Percentiles rank a stretch among this genome's conserved stretches.
These are phyloP conservation scores for Funneliformis caledonium DNA, from an alignment of 371 early-diverging fungal genomes.

Conservation along the genomic window DNA sequence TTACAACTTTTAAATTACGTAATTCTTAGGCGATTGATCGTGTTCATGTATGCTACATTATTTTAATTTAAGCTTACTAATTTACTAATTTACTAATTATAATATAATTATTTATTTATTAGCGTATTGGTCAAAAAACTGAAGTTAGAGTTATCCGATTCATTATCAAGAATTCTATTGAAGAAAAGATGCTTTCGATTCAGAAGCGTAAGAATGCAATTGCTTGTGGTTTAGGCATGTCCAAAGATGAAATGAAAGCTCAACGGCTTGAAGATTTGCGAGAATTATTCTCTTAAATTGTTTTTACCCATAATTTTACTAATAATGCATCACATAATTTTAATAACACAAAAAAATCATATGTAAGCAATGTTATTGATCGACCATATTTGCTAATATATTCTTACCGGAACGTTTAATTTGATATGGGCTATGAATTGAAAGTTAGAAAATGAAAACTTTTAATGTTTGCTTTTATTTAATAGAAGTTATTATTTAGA, in stretches of 20 bases:
- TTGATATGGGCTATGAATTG: background rate
- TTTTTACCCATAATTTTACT: background rate
- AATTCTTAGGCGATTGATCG: background rate
- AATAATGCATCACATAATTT: background rate
- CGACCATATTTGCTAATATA: background rate
- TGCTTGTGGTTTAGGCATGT: background rate
- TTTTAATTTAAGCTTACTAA: too few species aligned
- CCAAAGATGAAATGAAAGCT: background rate
- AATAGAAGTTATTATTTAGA: too few species aligned
- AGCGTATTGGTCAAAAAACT: background rate
- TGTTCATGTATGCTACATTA: background rate
- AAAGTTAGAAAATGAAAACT: too few species aligned
- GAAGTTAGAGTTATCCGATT: background rate
- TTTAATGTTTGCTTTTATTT: too few species aligned
- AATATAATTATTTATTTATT: background rate
- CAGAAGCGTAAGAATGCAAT: background rate
- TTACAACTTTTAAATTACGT: background rate
- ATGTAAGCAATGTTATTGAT: background rate
- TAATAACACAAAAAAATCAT: background rate
- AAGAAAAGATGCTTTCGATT: background rate
- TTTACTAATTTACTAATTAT: too few species aligned
- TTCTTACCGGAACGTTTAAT: background rate
- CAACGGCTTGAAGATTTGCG: background rate
- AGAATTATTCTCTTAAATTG: background rate
- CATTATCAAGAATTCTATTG: background rate